These are phyloP conservation scores for Plasmodium gonderi DNA, from an alignment of 169 alveolate species.

Conservation along the genomic window DNA sequence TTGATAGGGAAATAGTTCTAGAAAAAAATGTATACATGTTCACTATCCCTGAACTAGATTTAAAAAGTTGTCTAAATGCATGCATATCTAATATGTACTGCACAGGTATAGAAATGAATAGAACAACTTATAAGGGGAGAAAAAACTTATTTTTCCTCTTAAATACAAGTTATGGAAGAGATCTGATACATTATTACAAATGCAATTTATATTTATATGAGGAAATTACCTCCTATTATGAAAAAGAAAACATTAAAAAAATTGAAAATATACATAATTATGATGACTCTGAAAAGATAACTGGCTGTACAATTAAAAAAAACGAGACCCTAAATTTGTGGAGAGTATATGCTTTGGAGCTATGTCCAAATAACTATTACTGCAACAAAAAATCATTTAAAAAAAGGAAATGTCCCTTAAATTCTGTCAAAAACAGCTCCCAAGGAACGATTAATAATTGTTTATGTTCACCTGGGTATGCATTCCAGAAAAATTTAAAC, in stretches of 20 bases:
- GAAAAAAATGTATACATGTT: constrained; percentile 26
- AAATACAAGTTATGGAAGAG: constrained; percentile 14
- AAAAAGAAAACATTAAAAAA: background rate
- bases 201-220: constrained; percentile 59
- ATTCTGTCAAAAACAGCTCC: constrained; percentile 77
- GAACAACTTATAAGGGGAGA: constrained; percentile 29
- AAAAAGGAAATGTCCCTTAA: constrained; percentile 77
- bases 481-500: constrained; percentile 49
- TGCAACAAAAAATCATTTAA: constrained; percentile 61
- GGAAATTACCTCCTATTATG: constrained; percentile 7
- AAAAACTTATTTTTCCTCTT: constrained; percentile 11
- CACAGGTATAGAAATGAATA: constrained; percentile 79
- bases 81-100: constrained; percentile 81
- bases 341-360: constrained; percentile 47
- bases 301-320: constrained; percentile 28
- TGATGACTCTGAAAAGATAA: constrained; percentile 9
- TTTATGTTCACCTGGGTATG: constrained; percentile 82
- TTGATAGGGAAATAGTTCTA: background rate
- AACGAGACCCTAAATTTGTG: constrained; percentile 19
- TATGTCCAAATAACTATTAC: constrained; percentile 80
- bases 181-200: constrained; percentile 10
- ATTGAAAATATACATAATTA: constrained; percentile 19
- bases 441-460: constrained; percentile 78
- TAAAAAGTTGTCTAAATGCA: constrained; percentile 58
- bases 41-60: constrained; percentile 69